Evolutionary conservation across 2,329 filamentous ascomycete species (phyloP), one percentile per base, ranked within the genome.

Genomic region (Alternaria metachromatica): DNA sequence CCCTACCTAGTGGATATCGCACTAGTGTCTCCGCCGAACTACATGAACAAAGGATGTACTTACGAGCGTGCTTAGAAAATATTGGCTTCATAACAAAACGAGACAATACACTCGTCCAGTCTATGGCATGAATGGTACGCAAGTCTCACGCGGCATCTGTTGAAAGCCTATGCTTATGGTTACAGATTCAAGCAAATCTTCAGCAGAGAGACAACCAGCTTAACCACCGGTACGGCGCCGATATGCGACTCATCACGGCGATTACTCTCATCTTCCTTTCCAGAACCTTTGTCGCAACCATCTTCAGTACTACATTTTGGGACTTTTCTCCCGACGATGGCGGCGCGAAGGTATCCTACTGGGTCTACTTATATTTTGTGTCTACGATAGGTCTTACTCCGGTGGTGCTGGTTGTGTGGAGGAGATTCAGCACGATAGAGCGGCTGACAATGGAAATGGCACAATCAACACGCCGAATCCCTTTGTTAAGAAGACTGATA

Each of bases 401-500:
- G 6, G 3, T 46, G 44, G 44, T 46, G 11, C 11, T 46, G 0
- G 2, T 23, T 21, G 20, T 46, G 4, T 46, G 44, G 20, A 23
- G 20, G 20, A 23, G 13, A 23, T 46, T 46, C 20, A 15, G 0
- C 15, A 4, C 44, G 20, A 3, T 46, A 4, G 9, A 46, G 12
- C 20, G 12, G 9, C 3, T 23, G 20, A 23, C 2, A 2, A 3
- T 3, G 44, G 5, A 15, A 2, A 23, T 23, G 2, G 6, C 5
- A 46, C 3, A 6, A 9, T 3, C 1, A 0, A 12, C 1, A 3
- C 12, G 7, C 3, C 18, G 5, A 4, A 4, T 23, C 2, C 26
- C 49, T 51, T 11, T 23, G 5, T 8, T 37, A 2, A 2, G 20
- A 5, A 11, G 4, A 4, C 7, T 51, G 13, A 15, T 51, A 2